Evolutionary conservation across 345 rosid species (phyloP), one percentile per base, ranked within the genome.

Genomic region (Lagerstroemia speciosa): DNA sequence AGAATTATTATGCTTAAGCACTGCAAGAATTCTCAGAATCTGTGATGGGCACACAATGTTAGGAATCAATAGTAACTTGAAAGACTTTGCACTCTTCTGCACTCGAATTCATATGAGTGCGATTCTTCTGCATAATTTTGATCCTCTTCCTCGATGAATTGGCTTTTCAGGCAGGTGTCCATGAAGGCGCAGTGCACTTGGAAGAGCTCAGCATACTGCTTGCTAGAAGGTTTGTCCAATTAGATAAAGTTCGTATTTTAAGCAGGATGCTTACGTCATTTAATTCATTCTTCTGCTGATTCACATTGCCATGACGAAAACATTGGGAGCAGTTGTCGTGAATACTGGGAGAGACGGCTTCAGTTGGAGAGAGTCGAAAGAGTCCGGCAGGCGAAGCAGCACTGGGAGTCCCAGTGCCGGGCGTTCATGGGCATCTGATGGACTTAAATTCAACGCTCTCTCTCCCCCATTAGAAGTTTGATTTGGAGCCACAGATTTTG

Each of bases 321-420:
- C 27, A 17, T 20, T 67, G 46, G 31, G 45, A 78, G 69, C 84
- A 94, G 99, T 70, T 91, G 93, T 77, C 74, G 26, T 2, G 89
- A 84, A 24, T 82, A 89, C 71, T 94, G 97, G 97, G 82, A 80
- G 73, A 77, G 89, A 62, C 79, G 96, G 62, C 88, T 86, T 41
- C 74, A 73, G 64, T 78, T 83, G 3, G 97, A 94, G 75, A 84
- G 95, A 76, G 77, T 52, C 8, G 90, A 89, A 74, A 82, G 99
- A 83, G 19, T 91, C 67, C 77, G 70, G 40, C 93, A 84, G 71
- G 87, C 85, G 29, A 91, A 88, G 77, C 87, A 91, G 69, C 90
- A 91, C 52, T 91, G 99, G 97, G 97, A 94, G 67, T 68, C 62
- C 24, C 90, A 88, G 73, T 88, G 93, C 64, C 81, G 86, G 31